Conservation (phyloP, 352 stramenopile species). For the Phytophthora uliginosa region DNA sequence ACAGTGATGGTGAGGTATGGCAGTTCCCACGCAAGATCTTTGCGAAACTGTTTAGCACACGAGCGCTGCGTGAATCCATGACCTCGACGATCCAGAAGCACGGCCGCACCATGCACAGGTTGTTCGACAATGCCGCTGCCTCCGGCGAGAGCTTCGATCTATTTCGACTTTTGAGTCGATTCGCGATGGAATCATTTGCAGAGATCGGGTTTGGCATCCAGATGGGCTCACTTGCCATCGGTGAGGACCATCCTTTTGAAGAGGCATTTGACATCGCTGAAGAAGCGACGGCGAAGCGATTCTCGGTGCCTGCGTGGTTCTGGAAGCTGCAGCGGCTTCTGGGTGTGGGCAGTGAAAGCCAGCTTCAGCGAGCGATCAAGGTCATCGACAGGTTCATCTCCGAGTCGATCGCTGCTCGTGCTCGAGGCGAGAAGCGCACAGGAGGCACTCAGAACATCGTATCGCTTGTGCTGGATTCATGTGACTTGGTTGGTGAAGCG, state of each 20-base stretch:
- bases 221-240: constrained; percentile 17
- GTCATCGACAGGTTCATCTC: constrained; percentile 28
- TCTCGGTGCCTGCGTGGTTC: constrained; percentile 48
- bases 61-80: constrained; percentile 15
- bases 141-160: constrained; percentile 19
- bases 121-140: constrained; percentile 8
- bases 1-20: constrained; percentile 35
- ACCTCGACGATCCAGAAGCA: constrained; percentile 14
- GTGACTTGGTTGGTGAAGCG: constrained; percentile 8
- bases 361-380: constrained; percentile 12
- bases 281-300: constrained; percentile 19
- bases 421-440: constrained; percentile 4
- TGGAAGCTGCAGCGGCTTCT: constrained; percentile 42
- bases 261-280: constrained; percentile 21
- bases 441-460: constrained; percentile 18
- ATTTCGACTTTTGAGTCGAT: constrained; percentile 23
- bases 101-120: constrained; percentile 10
- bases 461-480: constrained; percentile 19
- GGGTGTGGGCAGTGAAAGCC: constrained; percentile 7
- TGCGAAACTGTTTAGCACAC: constrained; percentile 28
- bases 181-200: constrained; percentile 51
- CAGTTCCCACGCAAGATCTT: constrained; percentile 40
- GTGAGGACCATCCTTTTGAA: constrained; percentile 29
- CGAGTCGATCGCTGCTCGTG: constrained; percentile 17
- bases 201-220: constrained; percentile 57